Evolutionary conservation across 352 stramenopile genomes (phyloP).

Genomic region (Globisporangium canariense): DNA sequence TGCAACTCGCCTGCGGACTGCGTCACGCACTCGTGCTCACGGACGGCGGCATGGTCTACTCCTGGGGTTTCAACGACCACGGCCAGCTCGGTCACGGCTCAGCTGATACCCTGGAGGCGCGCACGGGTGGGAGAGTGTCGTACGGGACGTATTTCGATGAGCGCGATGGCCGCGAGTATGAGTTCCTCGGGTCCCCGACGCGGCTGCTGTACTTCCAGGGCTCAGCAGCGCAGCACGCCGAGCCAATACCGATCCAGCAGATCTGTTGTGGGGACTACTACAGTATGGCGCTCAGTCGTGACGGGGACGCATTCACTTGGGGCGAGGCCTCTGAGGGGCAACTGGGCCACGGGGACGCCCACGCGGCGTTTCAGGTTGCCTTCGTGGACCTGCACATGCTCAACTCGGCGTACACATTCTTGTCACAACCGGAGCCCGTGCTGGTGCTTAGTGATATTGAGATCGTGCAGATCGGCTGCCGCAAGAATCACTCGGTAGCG

Average conservation of each 20-base stretch:
- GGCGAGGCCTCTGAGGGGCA: conserved; percentile 73
- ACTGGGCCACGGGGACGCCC: conserved; percentile 54
- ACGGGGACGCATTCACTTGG: conserved; percentile 72
- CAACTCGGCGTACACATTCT: conserved; percentile 68
- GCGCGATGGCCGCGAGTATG: conserved; percentile 34
- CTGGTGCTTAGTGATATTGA: conserved; percentile 39
- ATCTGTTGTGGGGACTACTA: conserved; percentile 75
- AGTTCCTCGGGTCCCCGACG: conserved; percentile 42
- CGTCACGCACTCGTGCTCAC: conserved; percentile 55
- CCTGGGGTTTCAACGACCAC: conserved; percentile 79
- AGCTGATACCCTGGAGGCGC: conserved; percentile 38
- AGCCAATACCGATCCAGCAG: conserved; percentile 49
- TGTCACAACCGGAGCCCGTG: conserved; percentile 59
- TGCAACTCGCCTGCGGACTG: conserved; percentile 44
- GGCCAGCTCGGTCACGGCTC: conserved; percentile 69
- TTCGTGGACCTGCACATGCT: conserved; percentile 59
- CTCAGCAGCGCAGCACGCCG: conserved; percentile 45
- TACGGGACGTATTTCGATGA: conserved; percentile 57
- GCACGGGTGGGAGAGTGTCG: conserved; percentile 26
- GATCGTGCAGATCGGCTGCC: conserved; percentile 46
- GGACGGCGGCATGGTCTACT: conserved; percentile 54
- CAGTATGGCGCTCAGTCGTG: conserved; percentile 52
- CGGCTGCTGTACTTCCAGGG: conserved; percentile 67
- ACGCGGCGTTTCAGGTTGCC: conserved; percentile 53
- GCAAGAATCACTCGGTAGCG: conserved; percentile 57